Conservation (phyloP, 2,329 filamentous ascomycete species). For the Ceratocystis diversiconidia region DNA sequence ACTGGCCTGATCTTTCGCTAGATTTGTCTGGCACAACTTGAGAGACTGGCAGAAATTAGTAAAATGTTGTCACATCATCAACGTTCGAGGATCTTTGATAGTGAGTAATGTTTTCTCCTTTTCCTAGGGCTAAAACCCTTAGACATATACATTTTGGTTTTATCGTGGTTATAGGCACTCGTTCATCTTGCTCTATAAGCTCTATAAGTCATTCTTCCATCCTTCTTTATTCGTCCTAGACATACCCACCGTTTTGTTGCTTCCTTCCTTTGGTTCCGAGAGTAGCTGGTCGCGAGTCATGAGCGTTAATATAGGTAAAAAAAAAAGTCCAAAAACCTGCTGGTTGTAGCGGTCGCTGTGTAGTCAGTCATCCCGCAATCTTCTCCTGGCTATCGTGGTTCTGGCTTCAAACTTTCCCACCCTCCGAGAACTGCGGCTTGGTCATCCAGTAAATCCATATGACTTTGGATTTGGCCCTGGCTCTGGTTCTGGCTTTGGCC, state of each 20-base stretch:
- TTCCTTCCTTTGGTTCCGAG: neutral
- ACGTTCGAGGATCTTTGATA: neutral
- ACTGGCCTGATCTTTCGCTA: neutral
- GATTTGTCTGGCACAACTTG: neutral
- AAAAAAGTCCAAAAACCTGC: neutral
- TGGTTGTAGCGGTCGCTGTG: too few relatives aligned
- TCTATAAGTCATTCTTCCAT: neutral
- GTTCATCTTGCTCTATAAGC: neutral
- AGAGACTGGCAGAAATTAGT: neutral
- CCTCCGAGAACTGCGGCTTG: constrained; percentile 34
- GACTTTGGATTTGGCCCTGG: constrained; percentile 21
- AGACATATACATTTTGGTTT: too few relatives aligned
- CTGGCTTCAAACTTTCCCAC: constrained; percentile 43
- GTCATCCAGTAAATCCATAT: constrained; percentile 36
- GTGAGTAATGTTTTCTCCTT: neutral
- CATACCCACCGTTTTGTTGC: neutral
- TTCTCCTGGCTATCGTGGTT: neutral
- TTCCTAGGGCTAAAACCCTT: neutral
- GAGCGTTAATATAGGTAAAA: neutral
- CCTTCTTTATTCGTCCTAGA: neutral
- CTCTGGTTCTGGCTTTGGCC: constrained; percentile 16
- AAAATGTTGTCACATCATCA: neutral
- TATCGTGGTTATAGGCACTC: neutral
- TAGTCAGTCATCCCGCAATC: neutral
- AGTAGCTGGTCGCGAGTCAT: too few relatives aligned